phyloP scores from a whole-genome alignment of 805 yeast species.

The Ogataea wickerhamii region DNA sequence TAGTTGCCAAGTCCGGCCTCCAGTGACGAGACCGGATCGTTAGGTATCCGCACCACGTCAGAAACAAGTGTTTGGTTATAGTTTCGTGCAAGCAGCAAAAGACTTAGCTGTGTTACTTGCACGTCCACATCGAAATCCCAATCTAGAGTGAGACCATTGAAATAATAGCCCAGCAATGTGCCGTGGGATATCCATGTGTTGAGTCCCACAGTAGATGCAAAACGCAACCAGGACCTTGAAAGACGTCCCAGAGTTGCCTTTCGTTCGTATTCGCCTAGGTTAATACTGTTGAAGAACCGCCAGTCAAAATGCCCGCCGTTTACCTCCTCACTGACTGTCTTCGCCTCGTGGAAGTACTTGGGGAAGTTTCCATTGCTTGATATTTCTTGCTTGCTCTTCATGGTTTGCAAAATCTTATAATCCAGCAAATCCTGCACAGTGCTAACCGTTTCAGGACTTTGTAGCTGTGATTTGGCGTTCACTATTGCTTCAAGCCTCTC shows the following conservation, averaged over 20 bases:
- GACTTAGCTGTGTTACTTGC: conserved; percentile 49
- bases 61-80: conserved; percentile 50
- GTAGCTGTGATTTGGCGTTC: background rate
- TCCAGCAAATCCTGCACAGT: conserved; percentile 4
- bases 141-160: conserved; percentile 54
- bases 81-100: conserved; percentile 40
- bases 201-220: conserved; percentile 41
- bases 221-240: conserved; percentile 51
- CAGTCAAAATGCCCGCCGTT: conserved; percentile 45
- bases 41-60: conserved; percentile 29
- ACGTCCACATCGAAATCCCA: conserved; percentile 65
- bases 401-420: conserved; percentile 8
- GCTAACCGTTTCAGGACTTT: background rate
- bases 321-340: conserved; percentile 23
- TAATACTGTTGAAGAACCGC: conserved; percentile 37
- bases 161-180: conserved; percentile 57
- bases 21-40: conserved; percentile 14
- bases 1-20: conserved; percentile 31
- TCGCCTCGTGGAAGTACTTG: conserved; percentile 43
- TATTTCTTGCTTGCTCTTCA: conserved; percentile 2
- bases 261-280: conserved; percentile 19
- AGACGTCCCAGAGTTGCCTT: conserved; percentile 42
- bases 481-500: conserved; percentile 1
- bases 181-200: conserved; percentile 65
- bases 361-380: conserved; percentile 12